Evolutionary conservation across 345 rosid species (phyloP), one percentile per base, ranked within the genome.

Genomic region (Murraya paniculata): DNA sequence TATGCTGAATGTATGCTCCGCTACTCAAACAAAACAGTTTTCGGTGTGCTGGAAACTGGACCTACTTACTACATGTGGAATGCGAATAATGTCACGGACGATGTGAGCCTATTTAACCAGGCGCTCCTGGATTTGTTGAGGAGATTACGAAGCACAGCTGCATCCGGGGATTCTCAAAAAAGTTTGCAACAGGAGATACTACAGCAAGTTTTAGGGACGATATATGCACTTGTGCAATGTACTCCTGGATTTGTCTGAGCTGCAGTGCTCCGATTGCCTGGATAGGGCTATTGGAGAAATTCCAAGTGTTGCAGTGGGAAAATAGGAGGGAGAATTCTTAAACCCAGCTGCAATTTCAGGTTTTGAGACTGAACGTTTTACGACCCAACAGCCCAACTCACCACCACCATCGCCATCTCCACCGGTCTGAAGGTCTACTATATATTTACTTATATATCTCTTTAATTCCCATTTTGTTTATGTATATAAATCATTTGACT

Each of bases 221-320:
- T 86, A 4, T 82, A 77, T 57, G 80, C 76, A 21, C 80, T 83
- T 16, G 87, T 64, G 11, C 87, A 88, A 72, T 86, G 89, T 78
- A 83, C 86, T 11, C 89, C 88, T 7, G 89, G n/a, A 84, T 71
- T 64, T 86, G 50, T 48, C 81, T 24, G 1, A 0, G 4, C 61
- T 0, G 48, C 13, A 33, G 28, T 75, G 78, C 50, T 11, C 21
- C 4, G 35, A 50, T 64, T 50, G 84, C 50, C 31, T 55, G 1
- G 21, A 11, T 18, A 13, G 0, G 0, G 66, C 0, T 4, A 33
- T 55, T 30, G 53, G 19, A 2, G 7, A 22, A 9, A 14, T 84
- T 24, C 84, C 72, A 18, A 7, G 1, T 74, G 74, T 25, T 74
- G 78, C 27, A 6, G 1, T 31, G 80, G 77, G 16, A 74, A 28